phyloP scores from a whole-genome alignment of 176 grass and related monocot genomes.

The Triticum turgidum region DNA sequence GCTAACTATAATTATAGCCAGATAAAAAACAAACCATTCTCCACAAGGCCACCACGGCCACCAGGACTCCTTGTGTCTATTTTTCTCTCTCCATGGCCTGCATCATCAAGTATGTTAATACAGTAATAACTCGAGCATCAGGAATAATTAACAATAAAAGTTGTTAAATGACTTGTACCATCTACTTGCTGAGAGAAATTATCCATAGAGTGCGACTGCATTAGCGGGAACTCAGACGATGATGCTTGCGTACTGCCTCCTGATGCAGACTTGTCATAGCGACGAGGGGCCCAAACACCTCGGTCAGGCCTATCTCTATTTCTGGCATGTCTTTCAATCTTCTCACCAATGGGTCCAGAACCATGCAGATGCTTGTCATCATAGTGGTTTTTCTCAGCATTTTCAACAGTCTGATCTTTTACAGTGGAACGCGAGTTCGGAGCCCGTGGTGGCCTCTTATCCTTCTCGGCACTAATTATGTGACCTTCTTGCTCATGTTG shows the following conservation, averaged over 20 bases:
- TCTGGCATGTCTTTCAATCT: conserved; percentile 66
- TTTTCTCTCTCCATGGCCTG: conserved; percentile 77
- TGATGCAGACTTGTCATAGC: conserved; percentile 59
- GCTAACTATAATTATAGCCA: background rate
- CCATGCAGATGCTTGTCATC: conserved; percentile 61
- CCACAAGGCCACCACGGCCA: conserved; percentile 44
- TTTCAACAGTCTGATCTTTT: conserved; percentile 58
- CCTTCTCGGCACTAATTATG: conserved; percentile 49
- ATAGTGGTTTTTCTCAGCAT: conserved; percentile 66
- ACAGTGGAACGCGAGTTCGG: conserved; percentile 40
- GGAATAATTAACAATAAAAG: background rate
- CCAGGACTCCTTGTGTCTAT: conserved; percentile 65
- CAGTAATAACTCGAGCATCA: background rate
- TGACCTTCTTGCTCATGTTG: conserved; percentile 56
- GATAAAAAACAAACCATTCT: conserved; percentile 67
- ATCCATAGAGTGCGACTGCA: conserved; percentile 46
- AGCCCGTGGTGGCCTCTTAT: conserved; percentile 58
- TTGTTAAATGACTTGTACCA: conserved; percentile 36
- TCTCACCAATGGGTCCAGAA: conserved; percentile 51
- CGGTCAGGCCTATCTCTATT: conserved; percentile 91
- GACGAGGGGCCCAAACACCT: conserved; percentile 82
- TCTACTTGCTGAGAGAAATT: conserved; percentile 49
- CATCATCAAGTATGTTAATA: conserved; percentile 26
- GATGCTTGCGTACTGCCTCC: conserved; percentile 34
- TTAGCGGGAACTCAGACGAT: conserved; percentile 40